These are phyloP conservation scores for Drechslera avenae DNA, from an alignment of 2,329 filamentous ascomycete genomes.

Conservation along the genomic window DNA sequence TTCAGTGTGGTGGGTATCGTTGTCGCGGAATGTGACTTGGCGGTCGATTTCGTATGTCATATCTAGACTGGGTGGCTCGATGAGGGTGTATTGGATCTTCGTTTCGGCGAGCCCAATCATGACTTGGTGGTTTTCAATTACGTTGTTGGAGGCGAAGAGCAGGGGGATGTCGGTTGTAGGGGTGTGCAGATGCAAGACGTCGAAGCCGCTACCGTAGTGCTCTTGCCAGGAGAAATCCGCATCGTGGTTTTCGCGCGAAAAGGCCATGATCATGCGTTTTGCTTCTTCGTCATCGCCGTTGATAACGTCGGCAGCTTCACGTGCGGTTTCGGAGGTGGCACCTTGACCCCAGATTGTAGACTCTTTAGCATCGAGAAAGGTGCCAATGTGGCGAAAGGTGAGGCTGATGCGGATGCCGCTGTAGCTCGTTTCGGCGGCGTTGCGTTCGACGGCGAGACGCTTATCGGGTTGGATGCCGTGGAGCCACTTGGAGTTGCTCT, in stretches of 20 bases:
- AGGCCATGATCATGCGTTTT: constrained; percentile 73
- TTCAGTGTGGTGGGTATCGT: constrained; percentile 43
- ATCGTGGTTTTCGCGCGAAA: constrained; percentile 80
- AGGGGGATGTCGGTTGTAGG: constrained; percentile 43
- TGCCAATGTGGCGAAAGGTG: constrained; percentile 88
- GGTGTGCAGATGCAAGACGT: constrained; percentile 69
- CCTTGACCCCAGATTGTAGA: constrained; percentile 89
- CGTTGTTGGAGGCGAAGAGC: constrained; percentile 45
- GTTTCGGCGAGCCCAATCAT: constrained; percentile 38
- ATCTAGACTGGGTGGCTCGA: constrained; percentile 28
- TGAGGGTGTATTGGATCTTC: constrained; percentile 24
- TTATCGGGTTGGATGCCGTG: constrained; percentile 93
- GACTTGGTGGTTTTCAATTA: constrained; percentile 40
- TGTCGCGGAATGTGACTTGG: constrained; percentile 41
- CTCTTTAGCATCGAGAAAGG: constrained; percentile 72
- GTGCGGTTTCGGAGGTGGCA: constrained; percentile 69
- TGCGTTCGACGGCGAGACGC: constrained; percentile 70
- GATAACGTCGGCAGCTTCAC: constrained; percentile 66
- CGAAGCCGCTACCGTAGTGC: constrained; percentile 79
- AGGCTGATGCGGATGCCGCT: constrained; percentile 82
- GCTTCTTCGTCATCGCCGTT: constrained; percentile 72
- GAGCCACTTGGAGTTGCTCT: constrained; percentile 85
- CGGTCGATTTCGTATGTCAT: constrained; percentile 25
- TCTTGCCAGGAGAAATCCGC: constrained; percentile 74
- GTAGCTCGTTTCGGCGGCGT: constrained; percentile 71